Base-by-base conservation (phyloP, 768 basidiomycete species). In the Lentinula detonsa region DNA sequence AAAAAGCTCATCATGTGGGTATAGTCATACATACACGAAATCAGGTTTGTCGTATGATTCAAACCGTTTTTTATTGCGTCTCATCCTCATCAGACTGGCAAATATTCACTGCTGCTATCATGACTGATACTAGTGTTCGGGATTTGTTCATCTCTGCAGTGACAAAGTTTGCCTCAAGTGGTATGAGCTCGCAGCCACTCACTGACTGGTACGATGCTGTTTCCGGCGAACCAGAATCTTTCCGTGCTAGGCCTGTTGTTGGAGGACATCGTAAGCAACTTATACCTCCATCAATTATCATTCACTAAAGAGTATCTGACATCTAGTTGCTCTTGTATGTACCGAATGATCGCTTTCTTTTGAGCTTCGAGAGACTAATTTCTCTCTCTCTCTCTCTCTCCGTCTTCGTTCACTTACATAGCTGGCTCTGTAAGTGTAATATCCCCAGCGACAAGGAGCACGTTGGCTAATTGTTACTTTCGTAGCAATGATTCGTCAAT, bases 121-220 rank as follows among this genome's bases (percentile, higher is more conserved):
- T 76, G 51, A 72, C 71, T 2, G 68, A 71, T 59, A 61, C 45
- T 8, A 63, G 64, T 1, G 67, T 67, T 4, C 71, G 79, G 43
- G 71, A 78, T 61, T 66, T 70, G 61, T 70, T 80, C 64, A 70
- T 80, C 56, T 68, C 68, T 15, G 59, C 67, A 1, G 68, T 79
- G 39, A 70, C 71, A 57, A 66, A 67, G 10, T 77, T 71, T 57
- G 64, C 70, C 21, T 66, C 72, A 0, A 66, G 72, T 48, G 72
- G 74, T 23, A 61, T 62, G 9, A 76, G 71, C 63, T 64, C 59
- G 35, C 64, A 65, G 61, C 72, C 76, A 16, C 68, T 78, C 37
- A 69, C 73, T 0, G 76, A 78, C 60, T 75, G 73, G 74, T 79
- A 77, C 62, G 75, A 77, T 64, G 74, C 77, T 2, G 59, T 65